These are phyloP conservation scores for Plantago elongata DNA, from an alignment of 257 asterid species.

Conservation along the genomic window DNA sequence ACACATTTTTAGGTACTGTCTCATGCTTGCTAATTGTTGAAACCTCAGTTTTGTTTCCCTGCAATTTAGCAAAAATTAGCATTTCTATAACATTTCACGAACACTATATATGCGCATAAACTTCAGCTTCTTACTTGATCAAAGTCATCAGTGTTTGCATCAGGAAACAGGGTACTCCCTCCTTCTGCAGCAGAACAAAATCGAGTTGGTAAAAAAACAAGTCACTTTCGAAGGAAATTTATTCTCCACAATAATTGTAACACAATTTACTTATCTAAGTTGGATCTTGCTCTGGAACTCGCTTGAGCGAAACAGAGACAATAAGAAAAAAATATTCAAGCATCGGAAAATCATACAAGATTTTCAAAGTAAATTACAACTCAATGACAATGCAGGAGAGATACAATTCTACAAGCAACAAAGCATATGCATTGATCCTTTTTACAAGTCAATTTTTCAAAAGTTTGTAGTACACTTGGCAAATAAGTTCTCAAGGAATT, in stretches of 20 bases:
- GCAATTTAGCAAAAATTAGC: slow-evolving; percentile 22
- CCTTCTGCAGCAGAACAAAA: slow-evolving; percentile 45
- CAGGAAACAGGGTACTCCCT: slow-evolving; percentile 30
- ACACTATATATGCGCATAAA: slow-evolving; percentile 8
- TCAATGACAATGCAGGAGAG: not conserved
- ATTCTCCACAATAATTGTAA: not conserved
- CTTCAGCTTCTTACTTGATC: slow-evolving; percentile 35
- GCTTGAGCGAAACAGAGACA: no score
- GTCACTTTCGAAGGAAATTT: slow-evolving; percentile 6
- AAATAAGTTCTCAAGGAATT: no score
- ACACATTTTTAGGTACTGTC: slow-evolving; percentile 41
- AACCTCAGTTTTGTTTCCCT: slow-evolving; percentile 38
- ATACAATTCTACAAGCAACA: not conserved
- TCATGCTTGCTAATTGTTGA: slow-evolving; percentile 33
- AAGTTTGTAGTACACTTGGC: not conserved
- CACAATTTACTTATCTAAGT: slow-evolving; percentile 1
- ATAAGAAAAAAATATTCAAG: no score
- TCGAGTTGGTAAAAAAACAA: slow-evolving; percentile 17
- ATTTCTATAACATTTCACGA: not conserved
- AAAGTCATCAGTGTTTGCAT: slow-evolving; percentile 31
- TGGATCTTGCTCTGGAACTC: not conserved
- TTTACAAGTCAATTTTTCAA: not conserved
- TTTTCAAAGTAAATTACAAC: not conserved
- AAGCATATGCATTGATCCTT: not conserved
- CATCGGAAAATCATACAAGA: no score